A percentile compares a stretch with the other conserved stretches of the same genome.
Conservation (phyloP, 176 grass and related monocot genomes). For the Stipa capillata region DNA sequence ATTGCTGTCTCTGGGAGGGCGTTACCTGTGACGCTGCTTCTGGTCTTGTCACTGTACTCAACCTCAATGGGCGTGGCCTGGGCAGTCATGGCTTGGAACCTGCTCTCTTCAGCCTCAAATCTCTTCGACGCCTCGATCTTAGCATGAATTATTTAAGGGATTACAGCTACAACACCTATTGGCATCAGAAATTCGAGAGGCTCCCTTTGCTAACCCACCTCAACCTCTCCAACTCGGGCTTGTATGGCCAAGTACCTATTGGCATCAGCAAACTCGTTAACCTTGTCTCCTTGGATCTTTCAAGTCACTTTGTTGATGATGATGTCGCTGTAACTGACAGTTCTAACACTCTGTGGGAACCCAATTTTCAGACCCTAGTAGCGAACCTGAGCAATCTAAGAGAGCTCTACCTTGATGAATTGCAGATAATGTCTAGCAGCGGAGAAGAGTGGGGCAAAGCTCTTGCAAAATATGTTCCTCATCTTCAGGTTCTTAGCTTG, state of each 20-base stretch:
- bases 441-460: neutral
- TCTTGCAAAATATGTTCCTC: slow-evolving; percentile 1
- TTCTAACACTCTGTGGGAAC: neutral
- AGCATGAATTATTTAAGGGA: neutral
- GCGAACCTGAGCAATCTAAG: neutral
- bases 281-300: neutral
- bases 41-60: neutral
- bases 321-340: rapidly evolving
- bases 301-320: neutral
- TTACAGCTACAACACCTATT: neutral
- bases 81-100: neutral
- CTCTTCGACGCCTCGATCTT: neutral
- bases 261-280: neutral
- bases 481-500: slow-evolving; percentile 37
- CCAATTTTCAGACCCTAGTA: neutral
- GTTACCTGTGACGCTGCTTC: neutral
- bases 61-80: neutral
- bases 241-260: neutral
- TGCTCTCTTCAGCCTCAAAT: neutral
- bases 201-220: neutral
- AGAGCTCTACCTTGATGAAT: neutral
- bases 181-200: neutral
- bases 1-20: neutral
- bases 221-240: neutral
- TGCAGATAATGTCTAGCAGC: neutral